Evolutionary conservation across 371 early-diverging fungal species (phyloP).

Genomic region (Mortierella sp.): DNA sequence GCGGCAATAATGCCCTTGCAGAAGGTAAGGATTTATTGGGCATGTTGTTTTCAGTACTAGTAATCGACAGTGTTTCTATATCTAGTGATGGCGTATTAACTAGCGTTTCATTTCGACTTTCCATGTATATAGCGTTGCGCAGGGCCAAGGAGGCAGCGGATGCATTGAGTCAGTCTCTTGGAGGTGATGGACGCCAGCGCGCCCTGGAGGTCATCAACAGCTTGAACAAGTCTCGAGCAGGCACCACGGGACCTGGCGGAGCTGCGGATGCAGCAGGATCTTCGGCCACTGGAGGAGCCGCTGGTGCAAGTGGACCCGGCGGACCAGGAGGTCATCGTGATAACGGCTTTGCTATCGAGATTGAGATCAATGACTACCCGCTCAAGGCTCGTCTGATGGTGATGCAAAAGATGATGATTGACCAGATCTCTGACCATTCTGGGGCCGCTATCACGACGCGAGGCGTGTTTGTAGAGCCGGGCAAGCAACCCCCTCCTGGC

Average conservation of each 20-base stretch:
- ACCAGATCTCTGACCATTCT: slow-evolving; percentile 90
- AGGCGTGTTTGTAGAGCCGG: slow-evolving; percentile 90
- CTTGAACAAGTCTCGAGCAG: slow-evolving; percentile 43
- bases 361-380: slow-evolving; percentile 98
- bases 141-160: slow-evolving; percentile 51
- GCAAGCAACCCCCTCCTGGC: slow-evolving; percentile 79
- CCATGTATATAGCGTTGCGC: slow-evolving; percentile 24
- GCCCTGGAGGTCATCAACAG: slow-evolving; percentile 56
- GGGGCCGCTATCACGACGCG: slow-evolving; percentile 97
- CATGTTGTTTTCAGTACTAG: neutral
- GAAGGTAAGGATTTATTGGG: neutral
- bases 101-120: neutral
- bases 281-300: slow-evolving; percentile 55
- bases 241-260: slow-evolving; percentile 24
- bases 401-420: slow-evolving; percentile 92
- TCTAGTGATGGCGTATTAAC: neutral
- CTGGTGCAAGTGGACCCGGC: slow-evolving; percentile 16
- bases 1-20: neutral
- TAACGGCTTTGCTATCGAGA: slow-evolving; percentile 80
- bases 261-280: slow-evolving; percentile 58
- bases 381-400: slow-evolving; percentile 97
- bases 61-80: neutral
- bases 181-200: slow-evolving; percentile 54
- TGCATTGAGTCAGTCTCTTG: slow-evolving; percentile 35
- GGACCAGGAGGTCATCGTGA: slow-evolving; percentile 58